Conservation (phyloP, 2,329 filamentous ascomycete genomes). For the Neoascochyta sp. region DNA sequence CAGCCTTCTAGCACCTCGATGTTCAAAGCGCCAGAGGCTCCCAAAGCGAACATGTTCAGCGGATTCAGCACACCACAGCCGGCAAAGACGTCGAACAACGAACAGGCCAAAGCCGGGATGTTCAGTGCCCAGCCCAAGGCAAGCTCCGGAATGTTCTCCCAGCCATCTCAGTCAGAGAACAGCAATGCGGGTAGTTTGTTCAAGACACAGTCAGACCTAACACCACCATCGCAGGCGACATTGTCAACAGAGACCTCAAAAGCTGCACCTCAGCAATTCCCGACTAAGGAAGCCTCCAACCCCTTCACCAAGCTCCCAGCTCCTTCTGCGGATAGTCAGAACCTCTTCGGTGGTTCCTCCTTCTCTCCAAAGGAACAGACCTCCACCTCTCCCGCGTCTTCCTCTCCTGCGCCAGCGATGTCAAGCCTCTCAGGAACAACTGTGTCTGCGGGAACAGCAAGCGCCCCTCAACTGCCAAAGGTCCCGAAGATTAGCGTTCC, state of each 20-base stretch:
- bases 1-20: slow-evolving; percentile 4
- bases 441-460: slow-evolving; percentile 3
- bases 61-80: slow-evolving; percentile 24
- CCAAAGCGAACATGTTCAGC: slow-evolving; percentile 16
- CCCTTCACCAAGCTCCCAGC: slow-evolving; percentile 14
- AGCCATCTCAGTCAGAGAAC: slow-evolving; percentile 14
- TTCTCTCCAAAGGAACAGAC: slow-evolving; percentile 11
- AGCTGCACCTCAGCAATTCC: slow-evolving; percentile 7
- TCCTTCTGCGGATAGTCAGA: slow-evolving; percentile 11
- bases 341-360: slow-evolving; percentile 9
- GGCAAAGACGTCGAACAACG: slow-evolving; percentile 12
- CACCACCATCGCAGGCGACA: slow-evolving; percentile 6
- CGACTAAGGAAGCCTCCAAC: slow-evolving; percentile 11
- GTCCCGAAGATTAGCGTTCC: slow-evolving; percentile 26
- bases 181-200: slow-evolving; percentile 8
- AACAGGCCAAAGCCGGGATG: slow-evolving; percentile 13
- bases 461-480: slow-evolving; percentile 15
- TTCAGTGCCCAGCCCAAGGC: slow-evolving; percentile 21
- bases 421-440: slow-evolving; percentile 9
- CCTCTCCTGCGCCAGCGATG: slow-evolving; percentile 9
- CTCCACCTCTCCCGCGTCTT: slow-evolving; percentile 6
- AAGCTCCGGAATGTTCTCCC: slow-evolving; percentile 17
- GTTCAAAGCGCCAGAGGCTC: slow-evolving; percentile 12
- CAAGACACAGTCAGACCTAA: slow-evolving; percentile 9
- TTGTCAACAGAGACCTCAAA: slow-evolving; percentile 8